Percentiles rank a stretch among this genome's conserved stretches.
Evolutionary conservation across 768 basidiomycete species (phyloP).

Genomic region (Crepidotus variabilis): DNA sequence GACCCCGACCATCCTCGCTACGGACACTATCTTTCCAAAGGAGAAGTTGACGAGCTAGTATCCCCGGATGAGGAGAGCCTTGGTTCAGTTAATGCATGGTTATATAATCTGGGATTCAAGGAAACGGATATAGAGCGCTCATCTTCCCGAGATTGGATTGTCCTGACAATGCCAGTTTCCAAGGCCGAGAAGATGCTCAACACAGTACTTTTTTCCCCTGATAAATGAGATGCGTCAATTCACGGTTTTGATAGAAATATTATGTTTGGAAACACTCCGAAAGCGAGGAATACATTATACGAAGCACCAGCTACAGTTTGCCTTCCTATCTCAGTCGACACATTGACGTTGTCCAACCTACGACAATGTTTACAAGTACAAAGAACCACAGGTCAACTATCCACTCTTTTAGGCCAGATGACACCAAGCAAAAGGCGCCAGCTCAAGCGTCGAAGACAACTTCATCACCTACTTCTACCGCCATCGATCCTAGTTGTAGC

Average conservation of each 20-base stretch:
- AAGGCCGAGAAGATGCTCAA: constrained; percentile 66
- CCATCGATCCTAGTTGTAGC: constrained; percentile 48
- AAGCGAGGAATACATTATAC: constrained; percentile 48
- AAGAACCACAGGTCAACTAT: constrained; percentile 41
- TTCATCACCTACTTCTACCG: constrained; percentile 29
- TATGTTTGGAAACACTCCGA: constrained; percentile 46
- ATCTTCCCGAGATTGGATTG: constrained; percentile 65
- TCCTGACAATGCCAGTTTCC: constrained; percentile 50
- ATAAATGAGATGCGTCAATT: not conserved
- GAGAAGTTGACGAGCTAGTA: constrained; percentile 60
- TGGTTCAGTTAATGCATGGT: constrained; percentile 55
- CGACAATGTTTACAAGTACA: constrained; percentile 61
- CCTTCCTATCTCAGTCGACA: constrained; percentile 54
- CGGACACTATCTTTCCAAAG: constrained; percentile 57
- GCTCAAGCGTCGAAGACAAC: too few relatives aligned
- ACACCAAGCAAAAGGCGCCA: constrained; percentile 16
- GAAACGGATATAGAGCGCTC: constrained; percentile 46
- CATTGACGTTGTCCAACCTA: constrained; percentile 65
- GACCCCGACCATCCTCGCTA: constrained; percentile 49
- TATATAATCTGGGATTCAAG: constrained; percentile 48
- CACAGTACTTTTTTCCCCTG: constrained; percentile 29
- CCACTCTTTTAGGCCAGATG: constrained; percentile 15
- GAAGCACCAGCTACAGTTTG: constrained; percentile 64
- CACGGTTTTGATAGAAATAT: constrained; percentile 39
- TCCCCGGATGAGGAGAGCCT: constrained; percentile 55